Evolutionary conservation across 2,329 filamentous ascomycete genomes (phyloP).

Genomic region (Talaromyces islandicus): DNA sequence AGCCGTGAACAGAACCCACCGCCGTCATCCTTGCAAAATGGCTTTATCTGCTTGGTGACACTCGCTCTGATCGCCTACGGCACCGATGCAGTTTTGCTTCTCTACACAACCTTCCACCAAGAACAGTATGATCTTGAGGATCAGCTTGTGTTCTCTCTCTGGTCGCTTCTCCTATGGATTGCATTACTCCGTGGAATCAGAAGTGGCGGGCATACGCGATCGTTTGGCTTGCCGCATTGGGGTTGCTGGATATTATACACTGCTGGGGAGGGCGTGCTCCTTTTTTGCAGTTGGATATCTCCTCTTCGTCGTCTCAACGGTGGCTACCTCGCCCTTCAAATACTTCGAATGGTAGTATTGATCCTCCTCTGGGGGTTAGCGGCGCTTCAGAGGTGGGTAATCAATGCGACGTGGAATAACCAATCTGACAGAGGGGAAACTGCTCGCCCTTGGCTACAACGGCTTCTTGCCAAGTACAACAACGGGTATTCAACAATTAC

Average conservation of each 20-base stretch:
- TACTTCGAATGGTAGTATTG: slow-evolving; percentile 1
- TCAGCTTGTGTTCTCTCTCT: slow-evolving; percentile 8
- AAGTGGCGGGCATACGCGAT: slow-evolving; percentile 37
- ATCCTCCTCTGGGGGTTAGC: slow-evolving; percentile 3
- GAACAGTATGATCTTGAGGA: slow-evolving; percentile 1
- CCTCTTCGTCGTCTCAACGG: slow-evolving; percentile 18
- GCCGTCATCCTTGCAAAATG: slow-evolving; percentile 36
- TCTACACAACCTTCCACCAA: slow-evolving; percentile 5
- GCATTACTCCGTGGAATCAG: slow-evolving; percentile 53
- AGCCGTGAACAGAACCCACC: slow-evolving; percentile 25
- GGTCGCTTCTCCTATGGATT: slow-evolving; percentile 53
- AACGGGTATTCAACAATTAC: slow-evolving; percentile 4
- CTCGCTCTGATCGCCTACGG: slow-evolving; percentile 32
- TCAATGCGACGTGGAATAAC: background rate
- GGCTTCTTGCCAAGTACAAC: background rate
- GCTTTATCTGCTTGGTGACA: slow-evolving; percentile 26
- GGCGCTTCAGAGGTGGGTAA: background rate
- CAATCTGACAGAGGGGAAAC: background rate
- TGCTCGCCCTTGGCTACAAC: slow-evolving; percentile 2
- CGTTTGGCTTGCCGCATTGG: slow-evolving; percentile 58
- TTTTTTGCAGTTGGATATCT: slow-evolving; percentile 26
- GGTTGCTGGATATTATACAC: slow-evolving; percentile 58
- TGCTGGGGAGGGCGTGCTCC: slow-evolving; percentile 45
- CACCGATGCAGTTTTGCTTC: slow-evolving; percentile 14
- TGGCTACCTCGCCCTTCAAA: background rate